Base-by-base conservation (phyloP, 495 filamentous ascomycete species). In the Hypoxylon perforatum region DNA sequence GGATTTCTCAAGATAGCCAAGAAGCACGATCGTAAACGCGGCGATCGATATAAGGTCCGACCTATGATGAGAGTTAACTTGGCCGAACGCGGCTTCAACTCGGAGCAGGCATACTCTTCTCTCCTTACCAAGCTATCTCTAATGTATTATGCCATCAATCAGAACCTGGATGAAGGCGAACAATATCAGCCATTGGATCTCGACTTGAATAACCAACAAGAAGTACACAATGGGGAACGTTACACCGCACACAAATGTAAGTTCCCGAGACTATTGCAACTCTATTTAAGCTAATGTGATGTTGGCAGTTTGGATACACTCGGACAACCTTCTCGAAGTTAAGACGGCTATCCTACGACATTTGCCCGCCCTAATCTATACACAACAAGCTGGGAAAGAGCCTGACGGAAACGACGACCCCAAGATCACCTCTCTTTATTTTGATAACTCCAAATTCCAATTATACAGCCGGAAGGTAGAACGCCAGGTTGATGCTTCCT, bases 1-100 rank as follows among this genome's bases (percentile, higher is more conserved):
- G 96, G 93, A 28, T 97, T 98, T 75, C 84, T 97, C 67, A 99
- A 99, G 81, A 96, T 96, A 22, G 93, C 91, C 21, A 99, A 99
- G 86, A 99, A 99, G 76, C 95, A 99, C 78, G 95, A 99, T 73
- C 89, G 95, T 47, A 94, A 92, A 76, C 88, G 93, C 47, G 93
- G 86, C 77, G 72, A 84, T 65, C 80, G 75, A 41, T 97, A 97
- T 78, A 92, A 90, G 71, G 92, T 99, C 53, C 87, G 91, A 58
- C 93, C 95, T 18, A 85, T 98, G 78, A 84, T 97, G 72, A 91
- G 97, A 73, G 90, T 97, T 59, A 91, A 92, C 63, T 76, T 99
- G 74, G 87, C 92, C 30, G 88, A 92, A 47, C 81, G 92, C 57
- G 92, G 94, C 14, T 96, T 99, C 82, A 97, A 98, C 78, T 93